Conservation (phyloP, 768 basidiomycete genomes). For the Melanogaster broomeanus region DNA sequence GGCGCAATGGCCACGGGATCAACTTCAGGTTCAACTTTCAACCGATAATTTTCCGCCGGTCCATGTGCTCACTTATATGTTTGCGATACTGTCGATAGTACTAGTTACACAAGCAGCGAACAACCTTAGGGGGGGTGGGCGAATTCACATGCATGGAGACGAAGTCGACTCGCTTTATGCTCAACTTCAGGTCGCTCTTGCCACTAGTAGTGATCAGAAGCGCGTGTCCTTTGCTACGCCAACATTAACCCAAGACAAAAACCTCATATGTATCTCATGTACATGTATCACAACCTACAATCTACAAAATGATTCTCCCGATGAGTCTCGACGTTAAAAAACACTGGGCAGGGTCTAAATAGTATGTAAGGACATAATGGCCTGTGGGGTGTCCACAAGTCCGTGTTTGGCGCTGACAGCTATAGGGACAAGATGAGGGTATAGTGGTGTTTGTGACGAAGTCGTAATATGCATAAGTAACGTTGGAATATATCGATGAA, state of each 20-base stretch:
- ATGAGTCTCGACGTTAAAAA: constrained; percentile 6
- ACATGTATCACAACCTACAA: constrained; percentile 19
- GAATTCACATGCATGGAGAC: too few species aligned
- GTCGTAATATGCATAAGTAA: constrained; percentile 31
- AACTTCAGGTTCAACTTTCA: background rate
- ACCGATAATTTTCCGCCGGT: constrained; percentile 20
- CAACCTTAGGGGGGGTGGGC: too few species aligned
- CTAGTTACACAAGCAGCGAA: background rate
- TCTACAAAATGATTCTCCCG: constrained; percentile 23
- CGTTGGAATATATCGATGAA: constrained; percentile 25
- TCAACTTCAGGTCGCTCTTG: too few species aligned
- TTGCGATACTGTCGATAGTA: background rate
- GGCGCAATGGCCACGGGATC: constrained; percentile 2
- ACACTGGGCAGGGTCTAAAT: constrained; percentile 15
- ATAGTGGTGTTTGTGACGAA: constrained; percentile 32
- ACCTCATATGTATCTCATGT: constrained; percentile 4
- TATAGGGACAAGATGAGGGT: constrained; percentile 36
- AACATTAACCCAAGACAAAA: background rate
- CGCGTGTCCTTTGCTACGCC: too few species aligned
- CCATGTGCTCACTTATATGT: background rate
- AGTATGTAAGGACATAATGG: constrained; percentile 16
- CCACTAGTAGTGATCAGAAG: too few species aligned
- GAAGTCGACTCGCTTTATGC: too few species aligned
- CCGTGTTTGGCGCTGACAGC: constrained; percentile 22
- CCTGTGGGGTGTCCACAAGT: constrained; percentile 23